A percentile compares a stretch with the other conserved stretches of the same genome.
Evolutionary conservation across 257 asterid species (phyloP).

Genomic region (Schizonepeta tenuifolia): DNA sequence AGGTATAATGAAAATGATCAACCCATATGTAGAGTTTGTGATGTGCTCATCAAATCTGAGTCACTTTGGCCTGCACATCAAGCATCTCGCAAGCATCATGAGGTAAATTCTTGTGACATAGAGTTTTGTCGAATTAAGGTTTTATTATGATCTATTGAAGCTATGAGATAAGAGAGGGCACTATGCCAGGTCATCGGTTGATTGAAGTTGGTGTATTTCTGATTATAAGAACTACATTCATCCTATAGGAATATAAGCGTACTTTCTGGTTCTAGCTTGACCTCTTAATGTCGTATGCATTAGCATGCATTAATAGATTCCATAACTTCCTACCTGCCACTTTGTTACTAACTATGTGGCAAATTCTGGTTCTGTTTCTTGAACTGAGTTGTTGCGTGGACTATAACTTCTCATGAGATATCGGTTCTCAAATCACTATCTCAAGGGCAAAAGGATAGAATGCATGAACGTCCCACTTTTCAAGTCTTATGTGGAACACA

Average conservation of each 20-base stretch:
- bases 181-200: background rate
- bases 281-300: background rate
- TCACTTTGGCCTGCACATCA: constrained; percentile 94
- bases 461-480: constrained; percentile 3
- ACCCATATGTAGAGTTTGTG: constrained; percentile 83
- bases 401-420: too few relatives aligned
- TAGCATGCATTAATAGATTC: background rate
- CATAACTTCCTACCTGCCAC: constrained; percentile 5
- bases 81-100: constrained; percentile 90
- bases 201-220: background rate
- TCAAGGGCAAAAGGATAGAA: constrained; percentile 1
- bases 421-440: constrained; percentile 1
- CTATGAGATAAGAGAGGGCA: constrained; percentile 11
- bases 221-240: constrained; percentile 6
- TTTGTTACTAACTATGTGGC: background rate
- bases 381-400: background rate
- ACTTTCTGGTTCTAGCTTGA: too few relatives aligned
- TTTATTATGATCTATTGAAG: background rate
- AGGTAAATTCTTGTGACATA: constrained; percentile 46
- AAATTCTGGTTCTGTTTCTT: constrained; percentile 10
- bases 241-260: background rate
- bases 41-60: constrained; percentile 73
- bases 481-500: constrained; percentile 1
- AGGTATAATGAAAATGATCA: constrained; percentile 91
- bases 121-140: background rate